These are phyloP conservation scores for Nicotiana obtusifolia DNA, from an alignment of 257 asterid species.

Conservation along the genomic window DNA sequence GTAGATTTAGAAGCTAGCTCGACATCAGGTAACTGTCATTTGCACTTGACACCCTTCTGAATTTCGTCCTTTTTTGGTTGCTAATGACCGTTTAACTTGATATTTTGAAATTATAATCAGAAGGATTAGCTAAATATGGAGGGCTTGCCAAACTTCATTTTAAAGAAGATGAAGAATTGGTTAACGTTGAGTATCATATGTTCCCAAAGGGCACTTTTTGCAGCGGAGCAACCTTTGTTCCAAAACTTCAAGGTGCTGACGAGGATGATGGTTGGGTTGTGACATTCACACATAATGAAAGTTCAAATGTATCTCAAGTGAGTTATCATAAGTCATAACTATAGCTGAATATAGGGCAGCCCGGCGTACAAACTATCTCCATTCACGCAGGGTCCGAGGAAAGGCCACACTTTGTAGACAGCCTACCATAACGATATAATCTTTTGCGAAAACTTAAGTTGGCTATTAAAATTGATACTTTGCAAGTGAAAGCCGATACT, in stretches of 20 bases:
- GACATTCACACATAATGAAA: conserved; percentile 21
- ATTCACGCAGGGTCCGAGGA: too few relatives aligned
- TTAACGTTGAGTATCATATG: conserved; percentile 19
- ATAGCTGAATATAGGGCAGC: neutral
- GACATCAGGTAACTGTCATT: conserved; percentile 29
- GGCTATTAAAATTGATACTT: neutral
- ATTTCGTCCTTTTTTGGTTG: neutral
- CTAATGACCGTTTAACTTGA: neutral
- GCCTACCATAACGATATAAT: neutral
- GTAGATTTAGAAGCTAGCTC: conserved; percentile 37
- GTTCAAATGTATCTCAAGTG: conserved; percentile 17
- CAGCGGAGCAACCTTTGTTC: conserved; percentile 21
- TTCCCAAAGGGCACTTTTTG: conserved; percentile 18
- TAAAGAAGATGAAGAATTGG: neutral
- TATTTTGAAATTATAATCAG: neutral
- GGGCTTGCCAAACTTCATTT: neutral
- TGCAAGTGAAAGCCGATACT: neutral
- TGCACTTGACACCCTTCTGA: neutral
- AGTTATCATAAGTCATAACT: neutral
- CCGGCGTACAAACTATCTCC: too few relatives aligned
- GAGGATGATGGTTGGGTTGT: conserved; percentile 41
- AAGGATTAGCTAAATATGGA: conserved; percentile 1
- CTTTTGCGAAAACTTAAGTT: neutral
- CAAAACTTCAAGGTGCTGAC: conserved; percentile 1
- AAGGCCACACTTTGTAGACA: too few relatives aligned